Base-by-base conservation (phyloP, 352 stramenopile species). In the Globisporangium irregulare region DNA sequence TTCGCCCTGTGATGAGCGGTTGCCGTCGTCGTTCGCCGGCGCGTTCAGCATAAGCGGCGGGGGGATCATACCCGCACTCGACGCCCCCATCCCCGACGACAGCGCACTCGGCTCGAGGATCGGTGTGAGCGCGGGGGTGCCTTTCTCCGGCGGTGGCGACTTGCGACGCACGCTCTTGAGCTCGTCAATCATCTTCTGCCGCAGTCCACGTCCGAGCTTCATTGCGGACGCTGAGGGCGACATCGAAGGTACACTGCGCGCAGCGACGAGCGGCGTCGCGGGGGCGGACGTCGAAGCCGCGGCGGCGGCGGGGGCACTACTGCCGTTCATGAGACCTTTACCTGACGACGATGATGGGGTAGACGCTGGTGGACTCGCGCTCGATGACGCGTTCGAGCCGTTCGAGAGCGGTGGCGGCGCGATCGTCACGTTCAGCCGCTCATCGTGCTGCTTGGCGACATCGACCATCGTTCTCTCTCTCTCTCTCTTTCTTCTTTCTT, bases 131-230 rank as follows among this genome's bases (percentile, higher is more conserved):
- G 71, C 64, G 22, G 68, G 59, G 46, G 68, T 70, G 22, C 29
- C 62, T 41, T 71, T 70, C 18, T 73, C 61, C 22, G 65, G 59
- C 58, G 68, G 64, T 0, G 70, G 70, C 9, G 68, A 79, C 66
- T 80, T 84, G 43, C 69, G 67, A 6, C 79, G 77, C 51, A 87
- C 81, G 73, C 80, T 82, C 75, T 89, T 89, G 66, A 92, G 69
- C 69, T 92, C 84, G 57, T 92, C 80, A 27, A 90, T 75, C 51
- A 92, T 69, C 54, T 89, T 90, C 15, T 80, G 75, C 6, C 79
- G 77, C 36, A 92, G 55, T 8, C 83, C 75, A 12, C 78, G 76
- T 25, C 62, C 59, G 0, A 59, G 22, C 18, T 66, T 67, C 29
- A 60, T 53, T n/a, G 64, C 63, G 18, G 46, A 32, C 51, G 36